These are phyloP conservation scores for Dioszegia crocea DNA, from an alignment of 768 basidiomycete species.

Conservation along the genomic window DNA sequence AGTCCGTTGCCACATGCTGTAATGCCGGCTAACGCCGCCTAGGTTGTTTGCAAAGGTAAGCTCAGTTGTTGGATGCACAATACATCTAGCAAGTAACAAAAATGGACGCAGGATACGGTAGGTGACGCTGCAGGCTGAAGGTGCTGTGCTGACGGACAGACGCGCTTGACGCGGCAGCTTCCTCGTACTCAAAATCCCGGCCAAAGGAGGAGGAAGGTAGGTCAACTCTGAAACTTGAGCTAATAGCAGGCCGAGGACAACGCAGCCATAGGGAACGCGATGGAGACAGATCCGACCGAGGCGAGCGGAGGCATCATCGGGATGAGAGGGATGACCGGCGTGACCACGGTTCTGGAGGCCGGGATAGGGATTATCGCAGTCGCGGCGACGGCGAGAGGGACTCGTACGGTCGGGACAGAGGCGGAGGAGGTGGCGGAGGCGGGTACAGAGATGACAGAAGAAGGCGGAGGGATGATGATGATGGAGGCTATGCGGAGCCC, in stretches of 20 bases:
- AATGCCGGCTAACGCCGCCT: background rate
- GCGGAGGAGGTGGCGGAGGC: conserved; percentile 20
- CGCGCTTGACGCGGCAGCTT: conserved; percentile 46
- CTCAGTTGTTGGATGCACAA: too few species aligned
- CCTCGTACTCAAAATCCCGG: conserved; percentile 30
- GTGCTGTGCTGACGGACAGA: conserved; percentile 21
- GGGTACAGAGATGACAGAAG: conserved; percentile 41
- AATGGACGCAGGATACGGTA: conserved; percentile 46
- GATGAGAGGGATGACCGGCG: conserved; percentile 17
- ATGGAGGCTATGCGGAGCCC: conserved; percentile 28
- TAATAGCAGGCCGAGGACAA: conserved; percentile 26
- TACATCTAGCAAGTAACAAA: too few species aligned
- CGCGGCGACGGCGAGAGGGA: conserved; percentile 21
- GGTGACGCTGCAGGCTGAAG: conserved; percentile 2
- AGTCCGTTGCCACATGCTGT: background rate
- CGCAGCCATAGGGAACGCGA: conserved; percentile 54
- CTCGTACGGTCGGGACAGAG: conserved; percentile 19
- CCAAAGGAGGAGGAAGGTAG: conserved; percentile 24
- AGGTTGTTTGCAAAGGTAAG: too few species aligned
- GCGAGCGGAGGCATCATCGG: conserved; percentile 21
- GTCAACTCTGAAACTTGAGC: background rate
- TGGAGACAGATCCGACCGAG: conserved; percentile 33
- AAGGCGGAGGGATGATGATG: conserved; percentile 33
- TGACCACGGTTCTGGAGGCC: conserved; percentile 12
- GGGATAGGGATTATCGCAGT: conserved; percentile 19